phyloP scores from a whole-genome alignment of 371 early-diverging fungal genomes.

The Syncephalis fuscata region DNA sequence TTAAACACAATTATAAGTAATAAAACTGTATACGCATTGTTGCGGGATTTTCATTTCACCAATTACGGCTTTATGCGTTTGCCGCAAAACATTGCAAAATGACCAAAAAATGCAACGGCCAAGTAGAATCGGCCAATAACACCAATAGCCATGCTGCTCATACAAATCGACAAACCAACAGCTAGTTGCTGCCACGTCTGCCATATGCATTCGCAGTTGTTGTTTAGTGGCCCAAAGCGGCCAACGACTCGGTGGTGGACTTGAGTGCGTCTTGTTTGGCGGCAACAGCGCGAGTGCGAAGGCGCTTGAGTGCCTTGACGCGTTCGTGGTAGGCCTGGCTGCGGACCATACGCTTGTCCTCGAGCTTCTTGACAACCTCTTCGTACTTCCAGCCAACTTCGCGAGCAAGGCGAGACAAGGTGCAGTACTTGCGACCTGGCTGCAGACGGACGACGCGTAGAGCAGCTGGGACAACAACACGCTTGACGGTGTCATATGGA shows the following conservation, averaged over 20 bases:
- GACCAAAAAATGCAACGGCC: too few relatives aligned
- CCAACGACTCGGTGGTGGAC: constrained; percentile 29
- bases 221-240: constrained; percentile 37
- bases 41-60: too few relatives aligned
- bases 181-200: too few relatives aligned
- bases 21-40: too few relatives aligned
- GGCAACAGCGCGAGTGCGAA: constrained; percentile 35
- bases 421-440: constrained; percentile 96
- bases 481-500: constrained; percentile 93
- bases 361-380: constrained; percentile 87
- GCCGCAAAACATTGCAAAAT: too few relatives aligned
- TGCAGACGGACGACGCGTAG: constrained; percentile 91
- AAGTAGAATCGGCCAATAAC: too few relatives aligned
- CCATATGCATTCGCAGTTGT: background rate
- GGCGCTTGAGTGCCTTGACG: constrained; percentile 55
- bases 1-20: too few relatives aligned
- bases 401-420: constrained; percentile 81
- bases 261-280: constrained; percentile 31
- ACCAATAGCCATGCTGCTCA: too few relatives aligned
- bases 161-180: too few relatives aligned
- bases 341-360: constrained; percentile 95
- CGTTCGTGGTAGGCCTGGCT: constrained; percentile 82
- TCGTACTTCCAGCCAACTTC: constrained; percentile 99
- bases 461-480: constrained; percentile 93
- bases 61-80: too few relatives aligned